A percentile compares a stretch with the other conserved stretches of the same genome.
These are phyloP conservation scores for Aspergillus texensis DNA, from an alignment of 2,329 filamentous ascomycete genomes.

Conservation along the genomic window DNA sequence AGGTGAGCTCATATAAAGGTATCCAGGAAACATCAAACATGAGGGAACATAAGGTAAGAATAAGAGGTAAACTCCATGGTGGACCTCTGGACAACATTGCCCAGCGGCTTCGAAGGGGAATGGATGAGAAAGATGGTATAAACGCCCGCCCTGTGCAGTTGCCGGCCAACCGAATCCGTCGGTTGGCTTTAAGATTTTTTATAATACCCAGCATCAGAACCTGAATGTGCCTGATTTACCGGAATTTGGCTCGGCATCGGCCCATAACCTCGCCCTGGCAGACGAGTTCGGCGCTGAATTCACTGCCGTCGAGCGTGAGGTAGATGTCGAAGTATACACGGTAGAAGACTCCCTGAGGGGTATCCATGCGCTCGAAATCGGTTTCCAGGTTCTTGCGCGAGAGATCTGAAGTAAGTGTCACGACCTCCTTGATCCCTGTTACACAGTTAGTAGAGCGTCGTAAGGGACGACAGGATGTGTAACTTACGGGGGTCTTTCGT, in stretches of 20 bases:
- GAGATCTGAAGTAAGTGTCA: slow-evolving; percentile 94
- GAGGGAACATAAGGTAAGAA: slow-evolving; percentile 4
- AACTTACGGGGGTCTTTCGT: slow-evolving; percentile 98
- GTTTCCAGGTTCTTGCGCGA: slow-evolving; percentile 98
- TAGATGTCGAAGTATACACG: slow-evolving; percentile 72
- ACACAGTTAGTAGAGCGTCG: slow-evolving; percentile 2
- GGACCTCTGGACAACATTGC: slow-evolving; percentile 1
- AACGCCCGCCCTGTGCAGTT: slow-evolving; percentile 22
- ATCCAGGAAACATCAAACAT: slow-evolving; percentile 15
- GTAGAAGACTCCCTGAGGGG: slow-evolving; percentile 94
- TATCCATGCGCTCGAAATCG: slow-evolving; percentile 99
- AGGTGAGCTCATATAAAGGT: slow-evolving; percentile 16
- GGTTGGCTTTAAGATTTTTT: not conserved
- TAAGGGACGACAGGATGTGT: slow-evolving; percentile 1
- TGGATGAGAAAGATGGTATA: slow-evolving; percentile 8
- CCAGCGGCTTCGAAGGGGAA: slow-evolving; percentile 5
- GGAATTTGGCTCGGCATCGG: slow-evolving; percentile 87
- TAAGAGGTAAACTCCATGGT: slow-evolving; percentile 9
- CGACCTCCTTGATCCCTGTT: slow-evolving; percentile 96
- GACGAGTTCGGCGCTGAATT: slow-evolving; percentile 98
- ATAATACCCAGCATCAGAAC: not conserved
- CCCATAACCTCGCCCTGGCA: slow-evolving; percentile 99
- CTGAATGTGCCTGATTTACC: slow-evolving; percentile 46
- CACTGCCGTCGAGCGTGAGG: slow-evolving; percentile 91
- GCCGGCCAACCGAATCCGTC: slow-evolving; percentile 1